phyloP scores from a whole-genome alignment of 2,329 filamentous ascomycete genomes.

The Cordyceps pruinosa region DNA sequence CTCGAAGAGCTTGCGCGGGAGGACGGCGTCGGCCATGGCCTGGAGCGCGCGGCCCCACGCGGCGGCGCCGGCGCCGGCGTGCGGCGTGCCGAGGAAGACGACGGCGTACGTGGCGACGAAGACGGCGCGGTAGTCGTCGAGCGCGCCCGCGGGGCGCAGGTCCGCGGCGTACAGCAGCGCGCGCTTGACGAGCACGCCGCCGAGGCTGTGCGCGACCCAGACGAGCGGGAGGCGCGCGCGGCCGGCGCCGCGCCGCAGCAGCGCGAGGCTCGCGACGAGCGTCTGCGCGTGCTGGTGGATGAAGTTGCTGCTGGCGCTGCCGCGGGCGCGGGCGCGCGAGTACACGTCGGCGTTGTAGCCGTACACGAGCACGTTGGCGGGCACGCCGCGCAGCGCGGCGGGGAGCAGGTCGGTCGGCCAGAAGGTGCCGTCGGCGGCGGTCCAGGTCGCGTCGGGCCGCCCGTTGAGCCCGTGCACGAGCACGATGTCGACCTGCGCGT shows the following conservation, averaged over 20 bases:
- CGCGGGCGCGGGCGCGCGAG: slow-evolving; percentile 40
- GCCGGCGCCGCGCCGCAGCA: slow-evolving; percentile 53
- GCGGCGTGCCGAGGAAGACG: slow-evolving; percentile 71
- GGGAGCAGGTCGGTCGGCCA: slow-evolving; percentile 67
- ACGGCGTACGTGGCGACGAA: slow-evolving; percentile 71
- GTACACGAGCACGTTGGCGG: slow-evolving; percentile 62
- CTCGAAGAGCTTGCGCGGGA: slow-evolving; percentile 61
- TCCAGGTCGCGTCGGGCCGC: slow-evolving; percentile 58
- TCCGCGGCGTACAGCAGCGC: slow-evolving; percentile 62
- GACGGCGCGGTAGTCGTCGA: slow-evolving; percentile 60
- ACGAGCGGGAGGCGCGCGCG: slow-evolving; percentile 61
- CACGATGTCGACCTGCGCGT: slow-evolving; percentile 57
- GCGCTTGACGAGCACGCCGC: slow-evolving; percentile 65
- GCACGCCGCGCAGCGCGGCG: slow-evolving; percentile 45
- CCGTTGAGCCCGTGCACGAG: slow-evolving; percentile 68
- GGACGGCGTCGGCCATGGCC: slow-evolving; percentile 56
- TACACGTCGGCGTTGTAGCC: slow-evolving; percentile 67
- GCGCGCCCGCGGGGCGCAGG: slow-evolving; percentile 48
- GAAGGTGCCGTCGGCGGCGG: slow-evolving; percentile 49
- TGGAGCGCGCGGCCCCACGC: slow-evolving; percentile 63
- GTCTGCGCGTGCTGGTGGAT: slow-evolving; percentile 67
- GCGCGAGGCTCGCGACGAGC: slow-evolving; percentile 54
- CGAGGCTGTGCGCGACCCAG: slow-evolving; percentile 68
- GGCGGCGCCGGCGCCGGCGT: slow-evolving; percentile 61
- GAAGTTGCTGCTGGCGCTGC: slow-evolving; percentile 56